Evolutionary conservation across 495 filamentous ascomycete genomes (phyloP).

Genomic region (Xylaria longipes): DNA sequence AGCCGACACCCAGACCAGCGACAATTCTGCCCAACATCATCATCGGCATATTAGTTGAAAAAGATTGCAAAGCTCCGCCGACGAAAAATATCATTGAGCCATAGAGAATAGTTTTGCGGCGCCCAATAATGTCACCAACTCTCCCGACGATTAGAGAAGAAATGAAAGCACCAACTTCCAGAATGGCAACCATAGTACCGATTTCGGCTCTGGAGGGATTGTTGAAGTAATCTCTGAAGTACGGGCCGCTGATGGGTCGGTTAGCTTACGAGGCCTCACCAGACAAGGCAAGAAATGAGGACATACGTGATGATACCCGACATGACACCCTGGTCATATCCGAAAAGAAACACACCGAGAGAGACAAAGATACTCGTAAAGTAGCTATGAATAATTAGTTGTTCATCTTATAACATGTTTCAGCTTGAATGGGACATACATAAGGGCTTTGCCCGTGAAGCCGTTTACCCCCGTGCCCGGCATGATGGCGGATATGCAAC

Average conservation of each 20-base stretch:
- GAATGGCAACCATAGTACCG: slow-evolving; percentile 94
- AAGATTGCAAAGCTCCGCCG: slow-evolving; percentile 84
- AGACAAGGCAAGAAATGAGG: slow-evolving; percentile 19
- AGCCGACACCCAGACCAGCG: slow-evolving; percentile 92
- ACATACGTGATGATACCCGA: slow-evolving; percentile 97
- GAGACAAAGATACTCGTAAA: slow-evolving; percentile 99
- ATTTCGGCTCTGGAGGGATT: slow-evolving; percentile 83
- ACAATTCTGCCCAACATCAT: slow-evolving; percentile 92
- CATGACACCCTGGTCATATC: slow-evolving; percentile 99
- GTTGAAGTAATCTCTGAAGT: slow-evolving; percentile 91
- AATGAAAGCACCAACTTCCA: slow-evolving; percentile 92
- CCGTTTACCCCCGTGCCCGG: slow-evolving; percentile 82
- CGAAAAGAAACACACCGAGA: slow-evolving; percentile 95
- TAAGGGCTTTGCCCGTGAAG: slow-evolving; percentile 91
- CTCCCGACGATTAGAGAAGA: slow-evolving; percentile 88
- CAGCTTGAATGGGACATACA: slow-evolving; percentile 63
- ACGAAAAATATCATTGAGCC: slow-evolving; percentile 92
- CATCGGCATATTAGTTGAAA: slow-evolving; percentile 82
- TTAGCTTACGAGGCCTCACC: slow-evolving; percentile 29
- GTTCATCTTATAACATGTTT: not conserved
- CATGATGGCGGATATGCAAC: slow-evolving; percentile 82
- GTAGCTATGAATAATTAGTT: slow-evolving; percentile 68
- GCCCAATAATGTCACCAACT: slow-evolving; percentile 90
- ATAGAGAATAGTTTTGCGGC: slow-evolving; percentile 89
- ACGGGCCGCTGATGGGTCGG: slow-evolving; percentile 65